phyloP scores from a whole-genome alignment of 139 green algal species.

The Pleodorina starrii region DNA sequence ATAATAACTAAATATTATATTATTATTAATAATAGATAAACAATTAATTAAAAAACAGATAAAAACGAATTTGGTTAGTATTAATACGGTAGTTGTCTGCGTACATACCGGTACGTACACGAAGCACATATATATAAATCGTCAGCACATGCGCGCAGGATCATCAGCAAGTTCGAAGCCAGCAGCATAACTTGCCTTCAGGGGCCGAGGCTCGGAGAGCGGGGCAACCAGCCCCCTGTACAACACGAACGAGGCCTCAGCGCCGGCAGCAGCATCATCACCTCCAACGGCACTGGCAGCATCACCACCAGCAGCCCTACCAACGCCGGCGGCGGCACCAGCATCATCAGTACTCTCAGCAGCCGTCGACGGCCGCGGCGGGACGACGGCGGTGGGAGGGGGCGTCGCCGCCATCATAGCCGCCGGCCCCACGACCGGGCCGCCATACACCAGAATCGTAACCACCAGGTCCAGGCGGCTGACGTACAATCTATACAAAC shows the following conservation, averaged over 20 bases:
- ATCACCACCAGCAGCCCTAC: not conserved
- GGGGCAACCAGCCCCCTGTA: not conserved
- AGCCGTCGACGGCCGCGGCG: no score
- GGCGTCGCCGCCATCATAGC: not conserved
- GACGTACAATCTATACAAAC: not conserved
- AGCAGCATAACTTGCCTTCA: conserved; percentile 18
- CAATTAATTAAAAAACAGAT: no score
- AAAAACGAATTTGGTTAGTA: no score
- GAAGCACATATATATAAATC: no score
- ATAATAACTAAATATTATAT: no score
- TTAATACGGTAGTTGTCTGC: no score
- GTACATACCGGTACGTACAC: no score
- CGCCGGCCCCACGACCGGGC: not conserved
- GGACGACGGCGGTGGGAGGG: no score
- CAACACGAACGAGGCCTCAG: not conserved
- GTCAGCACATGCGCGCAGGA: no score
- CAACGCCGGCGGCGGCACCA: not conserved
- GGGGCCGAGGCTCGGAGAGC: not conserved
- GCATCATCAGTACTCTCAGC: not conserved
- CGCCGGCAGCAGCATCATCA: not conserved
- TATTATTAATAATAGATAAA: no score
- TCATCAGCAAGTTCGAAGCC: no score
- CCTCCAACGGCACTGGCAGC: not conserved
- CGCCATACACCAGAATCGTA: not conserved
- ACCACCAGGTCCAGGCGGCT: not conserved